A percentile compares a stretch with the other conserved stretches of the same genome.
phyloP scores from a whole-genome alignment of 2,329 filamentous ascomycete species.

The Verruconis gallopava region DNA sequence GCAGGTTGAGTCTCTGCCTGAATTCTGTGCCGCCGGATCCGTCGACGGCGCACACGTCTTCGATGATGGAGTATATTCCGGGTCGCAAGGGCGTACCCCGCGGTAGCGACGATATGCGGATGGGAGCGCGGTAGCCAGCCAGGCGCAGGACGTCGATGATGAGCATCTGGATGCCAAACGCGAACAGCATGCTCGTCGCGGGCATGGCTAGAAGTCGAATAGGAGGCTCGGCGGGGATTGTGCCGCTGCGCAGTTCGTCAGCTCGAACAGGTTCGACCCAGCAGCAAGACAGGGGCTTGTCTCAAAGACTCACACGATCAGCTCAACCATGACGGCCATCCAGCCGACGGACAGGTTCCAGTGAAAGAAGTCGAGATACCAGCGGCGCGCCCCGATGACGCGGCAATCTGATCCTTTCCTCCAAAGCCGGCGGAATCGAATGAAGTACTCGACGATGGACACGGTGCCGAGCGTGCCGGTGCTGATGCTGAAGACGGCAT shows the following conservation, averaged over 20 bases:
- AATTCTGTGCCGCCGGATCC: constrained; percentile 40
- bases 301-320: constrained; percentile 33
- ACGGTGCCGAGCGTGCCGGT: constrained; percentile 40
- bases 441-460: constrained; percentile 41
- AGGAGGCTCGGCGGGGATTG: constrained; percentile 33
- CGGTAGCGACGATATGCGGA: constrained; percentile 40
- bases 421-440: constrained; percentile 37
- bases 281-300: neutral
- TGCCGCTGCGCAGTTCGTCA: constrained; percentile 25
- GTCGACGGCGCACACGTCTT: constrained; percentile 41
- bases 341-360: constrained; percentile 43
- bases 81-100: constrained; percentile 38
- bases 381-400: constrained; percentile 34
- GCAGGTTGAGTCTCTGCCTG: constrained; percentile 36
- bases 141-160: constrained; percentile 36
- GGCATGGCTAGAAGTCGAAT: constrained; percentile 43
- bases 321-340: constrained; percentile 43
- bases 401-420: constrained; percentile 40
- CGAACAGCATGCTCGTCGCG: constrained; percentile 37
- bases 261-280: constrained; percentile 7
- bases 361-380: constrained; percentile 43
- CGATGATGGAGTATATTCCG: constrained; percentile 41
- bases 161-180: constrained; percentile 38
- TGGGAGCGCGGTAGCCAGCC: constrained; percentile 32
- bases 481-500: constrained; percentile 41